Evolutionary conservation across 2,329 filamentous ascomycete genomes (phyloP), one percentile per base, ranked within the genome.

Genomic region (Penicillium sp.): DNA sequence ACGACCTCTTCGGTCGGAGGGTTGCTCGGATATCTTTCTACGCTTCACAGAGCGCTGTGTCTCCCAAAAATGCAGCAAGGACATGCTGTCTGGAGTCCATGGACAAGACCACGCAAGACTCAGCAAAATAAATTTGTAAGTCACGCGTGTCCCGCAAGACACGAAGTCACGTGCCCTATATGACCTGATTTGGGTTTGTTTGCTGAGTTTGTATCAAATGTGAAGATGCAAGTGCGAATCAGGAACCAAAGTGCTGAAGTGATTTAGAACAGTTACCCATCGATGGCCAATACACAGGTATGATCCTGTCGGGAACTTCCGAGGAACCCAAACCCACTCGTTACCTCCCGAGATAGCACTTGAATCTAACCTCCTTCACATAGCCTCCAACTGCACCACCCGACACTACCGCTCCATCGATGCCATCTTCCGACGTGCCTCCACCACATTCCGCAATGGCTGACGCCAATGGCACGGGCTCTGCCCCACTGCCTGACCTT

Each of bases 51-150:
- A 52, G 35, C 61, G 61, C 44, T 59, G 51, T 3, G 61, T 68
- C 28, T 67, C 64, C 60, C 65, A 69, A 41, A 61, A 69, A 44
- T 69, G 58, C 54, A 69, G 32, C 22, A 69, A 50, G 40, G 65
- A 67, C 65, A 69, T 68, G 7, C 49, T 62, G 47, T 14, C 31
- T 26, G 18, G 10, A n/a, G 26, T 39, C 47, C 46, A 58, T 58
- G 40, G 40, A 39, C 24, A 11, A 38, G 2, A 40, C 23, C 46
- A 36, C 16, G 28, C 29, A 11, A 11, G 13, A 40, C 20, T 22
- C 34, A 11, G 32, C 13, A 18, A 11, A 43, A 36, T 29, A 7
- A 14, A 22, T 24, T 27, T 16, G 27, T 34, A 29, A 34, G 37
- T 18, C 13, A n/a, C 45, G 54, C 57, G 58, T 54, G 48, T 51